Base-by-base conservation (phyloP, 2,329 filamentous ascomycete species). In the Mycosphaerella arachidis region DNA sequence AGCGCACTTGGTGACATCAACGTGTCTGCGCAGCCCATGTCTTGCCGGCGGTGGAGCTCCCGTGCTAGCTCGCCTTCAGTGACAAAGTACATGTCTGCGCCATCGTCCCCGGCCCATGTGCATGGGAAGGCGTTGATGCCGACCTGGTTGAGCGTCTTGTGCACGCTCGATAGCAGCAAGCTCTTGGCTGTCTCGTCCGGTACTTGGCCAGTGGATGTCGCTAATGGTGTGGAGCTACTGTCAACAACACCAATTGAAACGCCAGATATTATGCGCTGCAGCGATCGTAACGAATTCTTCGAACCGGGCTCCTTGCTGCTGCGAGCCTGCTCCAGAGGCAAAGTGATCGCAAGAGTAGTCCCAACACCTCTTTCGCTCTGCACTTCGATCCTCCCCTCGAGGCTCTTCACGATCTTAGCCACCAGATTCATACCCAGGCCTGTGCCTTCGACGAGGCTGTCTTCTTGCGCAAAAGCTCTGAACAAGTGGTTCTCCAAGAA, bases 371-470 rank as follows among this genome's bases (percentile, higher is more conserved):
- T 70, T 48, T 67, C 65, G 53, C 68, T 70, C 20, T 68, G 61
- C 4, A 73, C 70, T 51, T 69, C 67, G 50, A 89, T 84, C 20
- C 78, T 80, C 0, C 87, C 86, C 31, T 81, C 79, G 3, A 89
- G 73, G 37, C 83, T 80, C 53, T 81, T 81, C 24, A 88, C 81
- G 5, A 90, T 83, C 53, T 59, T 74, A 59, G 67, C 78, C 70
- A 89, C 86, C 6, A 90, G 82, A 46, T 84, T 87, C 54, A 91
- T 72, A 0, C 88, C 88, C 0, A 90, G 75, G 0, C 87, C 87
- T 0, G 84, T 84, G 0, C 87, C 87, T 0, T 83, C 80, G 0
- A 82, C 78, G 1, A 90, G 71, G 0, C 76, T 74, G 51, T 89
- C 81, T 66, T 90, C 88, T 61, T 90, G 87, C 0, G 79, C 74